phyloP scores from a whole-genome alignment of 2,329 filamentous ascomycete species.

The Fusarium sp. region DNA sequence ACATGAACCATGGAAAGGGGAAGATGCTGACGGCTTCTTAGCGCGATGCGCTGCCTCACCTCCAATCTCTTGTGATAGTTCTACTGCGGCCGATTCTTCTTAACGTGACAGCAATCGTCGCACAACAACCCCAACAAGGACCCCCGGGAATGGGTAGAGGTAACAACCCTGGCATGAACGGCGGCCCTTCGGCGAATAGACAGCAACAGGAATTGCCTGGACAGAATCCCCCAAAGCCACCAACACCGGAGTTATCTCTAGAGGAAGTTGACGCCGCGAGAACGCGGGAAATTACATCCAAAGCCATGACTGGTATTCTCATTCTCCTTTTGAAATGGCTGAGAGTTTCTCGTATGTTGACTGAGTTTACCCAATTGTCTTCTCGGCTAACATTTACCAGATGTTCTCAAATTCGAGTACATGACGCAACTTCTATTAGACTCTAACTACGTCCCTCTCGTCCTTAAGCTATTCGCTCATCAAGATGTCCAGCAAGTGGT shows the following conservation, averaged over 20 bases:
- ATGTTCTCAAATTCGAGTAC: constrained; percentile 96
- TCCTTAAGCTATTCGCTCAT: constrained; percentile 92
- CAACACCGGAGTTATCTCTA: constrained; percentile 62
- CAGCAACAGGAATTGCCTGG: constrained; percentile 49
- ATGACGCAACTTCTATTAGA: constrained; percentile 92
- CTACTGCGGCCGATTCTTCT: constrained; percentile 88
- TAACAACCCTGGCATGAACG: constrained; percentile 57
- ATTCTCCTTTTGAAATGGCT: constrained; percentile 96
- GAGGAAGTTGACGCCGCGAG: constrained; percentile 88
- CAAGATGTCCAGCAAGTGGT: constrained; percentile 93
- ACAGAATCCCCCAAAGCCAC: constrained; percentile 52
- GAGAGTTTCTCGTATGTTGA: constrained; percentile 84
- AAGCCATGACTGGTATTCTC: constrained; percentile 90
- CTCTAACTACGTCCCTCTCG: constrained; percentile 92
- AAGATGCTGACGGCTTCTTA: constrained; percentile 51
- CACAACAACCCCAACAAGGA: constrained; percentile 65
- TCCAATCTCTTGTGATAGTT: constrained; percentile 94
- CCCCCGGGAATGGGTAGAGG: constrained; percentile 58
- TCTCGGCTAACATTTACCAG: constrained; percentile 58
- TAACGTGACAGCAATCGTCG: constrained; percentile 87
- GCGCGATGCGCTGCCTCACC: constrained; percentile 81
- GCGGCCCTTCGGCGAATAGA: constrained; percentile 52
- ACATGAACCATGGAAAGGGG: neutral
- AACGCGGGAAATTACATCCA: constrained; percentile 86
- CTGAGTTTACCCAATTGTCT: neutral